These are phyloP conservation scores for Pseudozyma pruni DNA, from an alignment of 1,284 basidiomycete species.

Conservation along the genomic window DNA sequence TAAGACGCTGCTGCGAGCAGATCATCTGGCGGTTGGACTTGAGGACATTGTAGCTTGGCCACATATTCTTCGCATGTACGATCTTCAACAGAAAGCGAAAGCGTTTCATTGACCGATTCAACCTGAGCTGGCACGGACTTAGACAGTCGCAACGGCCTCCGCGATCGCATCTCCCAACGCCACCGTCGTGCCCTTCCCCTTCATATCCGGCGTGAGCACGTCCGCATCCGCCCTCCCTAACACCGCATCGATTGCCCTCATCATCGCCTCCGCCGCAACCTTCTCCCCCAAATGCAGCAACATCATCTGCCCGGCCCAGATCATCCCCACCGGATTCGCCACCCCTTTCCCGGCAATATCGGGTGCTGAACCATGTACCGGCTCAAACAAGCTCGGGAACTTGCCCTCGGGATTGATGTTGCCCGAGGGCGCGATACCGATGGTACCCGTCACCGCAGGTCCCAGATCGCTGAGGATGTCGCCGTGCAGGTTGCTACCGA, in stretches of 20 bases:
- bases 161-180: constrained; percentile 48
- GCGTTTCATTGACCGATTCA: no score
- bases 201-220: constrained; percentile 47
- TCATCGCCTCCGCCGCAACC: constrained; percentile 71
- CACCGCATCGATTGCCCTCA: constrained; percentile 72
- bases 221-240: constrained; percentile 15
- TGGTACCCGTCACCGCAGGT: constrained; percentile 73
- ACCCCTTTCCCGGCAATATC: constrained; percentile 46
- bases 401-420: constrained; percentile 72
- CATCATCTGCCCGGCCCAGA: constrained; percentile 75
- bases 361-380: constrained; percentile 59
- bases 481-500: constrained; percentile 73
- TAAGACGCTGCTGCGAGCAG: constrained; percentile 2
- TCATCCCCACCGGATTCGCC: constrained; percentile 70
- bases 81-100: no score
- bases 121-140: not conserved
- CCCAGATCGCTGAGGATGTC: constrained; percentile 74
- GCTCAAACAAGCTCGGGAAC: constrained; percentile 71
- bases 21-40: no score
- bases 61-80: no score
- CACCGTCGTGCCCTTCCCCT: constrained; percentile 35
- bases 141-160: constrained; percentile 18
- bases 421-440: constrained; percentile 74
- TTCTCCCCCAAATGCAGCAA: constrained; percentile 72
- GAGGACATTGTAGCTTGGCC: no score